Evolutionary conservation across 805 yeast genomes (phyloP).

Genomic region (Teunomyces stri): DNA sequence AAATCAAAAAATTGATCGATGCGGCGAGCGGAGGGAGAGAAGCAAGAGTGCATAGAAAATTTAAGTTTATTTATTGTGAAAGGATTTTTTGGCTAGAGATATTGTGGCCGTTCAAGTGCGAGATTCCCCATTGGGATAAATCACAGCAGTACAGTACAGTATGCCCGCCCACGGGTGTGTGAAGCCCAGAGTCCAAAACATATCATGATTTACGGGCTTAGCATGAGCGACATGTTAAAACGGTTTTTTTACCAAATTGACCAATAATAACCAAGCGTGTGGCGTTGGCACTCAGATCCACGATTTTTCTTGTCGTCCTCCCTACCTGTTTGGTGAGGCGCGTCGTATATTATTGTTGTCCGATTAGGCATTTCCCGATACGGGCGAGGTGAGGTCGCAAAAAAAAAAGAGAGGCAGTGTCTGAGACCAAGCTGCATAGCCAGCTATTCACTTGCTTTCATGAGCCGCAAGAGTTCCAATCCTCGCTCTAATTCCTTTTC

Average conservation of each 20-base stretch:
- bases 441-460: not conserved
- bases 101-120: not conserved
- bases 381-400: not conserved
- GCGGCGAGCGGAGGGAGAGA: not conserved
- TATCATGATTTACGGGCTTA: not conserved
- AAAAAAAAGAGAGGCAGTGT: no score
- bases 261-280: no score
- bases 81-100: no score
- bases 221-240: no score
- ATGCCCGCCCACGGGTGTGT: not conserved
- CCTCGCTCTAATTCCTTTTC: slow-evolving; percentile 58
- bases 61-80: not conserved
- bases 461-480: slow-evolving; percentile 37
- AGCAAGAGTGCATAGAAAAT: not conserved
- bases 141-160: not conserved
- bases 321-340: not conserved
- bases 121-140: not conserved
- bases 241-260: no score
- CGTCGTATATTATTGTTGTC: not conserved
- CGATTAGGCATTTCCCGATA: not conserved
- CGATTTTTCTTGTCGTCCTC: not conserved
- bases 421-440: no score
- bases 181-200: not conserved
- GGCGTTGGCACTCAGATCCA: not conserved
- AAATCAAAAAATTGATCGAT: not conserved